Base-by-base conservation (phyloP, 2,329 filamentous ascomycete species). In the Verticillium klebahnii region DNA sequence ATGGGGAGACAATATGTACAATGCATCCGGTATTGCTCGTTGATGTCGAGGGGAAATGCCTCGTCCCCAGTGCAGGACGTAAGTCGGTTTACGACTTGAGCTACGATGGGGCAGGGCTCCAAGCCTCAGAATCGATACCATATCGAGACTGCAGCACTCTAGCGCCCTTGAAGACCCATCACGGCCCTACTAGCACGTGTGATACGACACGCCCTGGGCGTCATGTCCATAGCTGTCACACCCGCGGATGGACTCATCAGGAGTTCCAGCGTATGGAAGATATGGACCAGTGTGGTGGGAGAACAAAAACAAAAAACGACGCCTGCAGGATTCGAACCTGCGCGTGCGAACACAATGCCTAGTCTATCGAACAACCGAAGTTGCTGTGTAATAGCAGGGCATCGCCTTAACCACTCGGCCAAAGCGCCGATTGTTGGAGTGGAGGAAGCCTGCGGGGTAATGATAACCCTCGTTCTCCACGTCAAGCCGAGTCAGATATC, bases 161-260 rank as follows among this genome's bases (percentile, higher is more conserved):
- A 54, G 2, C 11, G 52, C 1, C 2, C 12, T 61, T 3, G 52
- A 29, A 9, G 12, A 1, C 25, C 54, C 3, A 1, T 29, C 25
- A 4, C 25, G 25, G 25, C 5, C 5, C 5, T 1, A 29, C 29
- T 6, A 29, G 29, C 29, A 29, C 29, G 1, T 29, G 29, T 29
- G 29, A 6, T 40, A 40, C 15, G 12, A 40, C 37, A 40, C 5
- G 37, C 17, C 37, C 4, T 40, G 15, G 40, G 11, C n/a, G 25
- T 37, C 12, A 29, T 4, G n/a, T 25, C 0, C 19, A 12, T 34
- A 2, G 17, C 60, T 61, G 52, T 55, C 23, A 50, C 32, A 19
- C 14, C 1, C 60, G 60, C 0, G 60, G 8, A 5, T 61, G 55
- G 60, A 61, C 60, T 8, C 58, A 40, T 37, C 60, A 61, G 31